Evolutionary conservation across 2,329 filamentous ascomycete genomes (phyloP).

Genomic region (Thermothelomyces thermophilus): DNA sequence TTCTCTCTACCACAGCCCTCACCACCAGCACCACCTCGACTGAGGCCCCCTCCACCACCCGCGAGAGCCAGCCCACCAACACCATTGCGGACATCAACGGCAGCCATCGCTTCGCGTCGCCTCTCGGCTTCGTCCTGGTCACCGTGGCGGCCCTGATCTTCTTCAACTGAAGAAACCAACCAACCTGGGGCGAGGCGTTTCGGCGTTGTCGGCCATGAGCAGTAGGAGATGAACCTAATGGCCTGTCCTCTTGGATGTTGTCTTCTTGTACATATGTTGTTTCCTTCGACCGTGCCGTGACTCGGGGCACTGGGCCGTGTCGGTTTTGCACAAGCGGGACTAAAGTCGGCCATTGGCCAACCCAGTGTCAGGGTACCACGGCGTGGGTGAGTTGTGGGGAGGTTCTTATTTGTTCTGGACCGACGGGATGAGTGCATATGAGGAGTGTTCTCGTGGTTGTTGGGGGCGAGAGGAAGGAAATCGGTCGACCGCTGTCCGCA

Average conservation of each 20-base stretch:
- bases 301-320: neutral
- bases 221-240: neutral
- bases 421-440: neutral
- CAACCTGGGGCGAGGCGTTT: neutral
- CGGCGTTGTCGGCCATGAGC: conserved; percentile 5
- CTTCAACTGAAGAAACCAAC: conserved; percentile 33
- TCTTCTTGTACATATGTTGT: conserved; percentile 22
- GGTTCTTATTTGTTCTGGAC: neutral
- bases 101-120: conserved; percentile 34
- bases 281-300: conserved; percentile 13
- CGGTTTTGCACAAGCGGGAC: neutral
- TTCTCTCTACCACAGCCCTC: neutral
- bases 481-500: too few relatives aligned
- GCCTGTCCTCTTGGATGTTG: conserved; percentile 1
- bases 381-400: neutral
- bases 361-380: neutral
- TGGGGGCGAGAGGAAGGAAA: neutral
- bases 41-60: conserved; percentile 20
- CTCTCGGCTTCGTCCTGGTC: conserved; percentile 36
- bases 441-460: neutral
- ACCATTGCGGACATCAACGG: conserved; percentile 30
- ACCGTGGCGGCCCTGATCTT: conserved; percentile 36
- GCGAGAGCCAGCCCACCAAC: conserved; percentile 16
- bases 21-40: conserved; percentile 15
- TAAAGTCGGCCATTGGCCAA: neutral